These are phyloP conservation scores for Cadophora gregata DNA, from an alignment of 2,329 filamentous ascomycete species.

Conservation along the genomic window DNA sequence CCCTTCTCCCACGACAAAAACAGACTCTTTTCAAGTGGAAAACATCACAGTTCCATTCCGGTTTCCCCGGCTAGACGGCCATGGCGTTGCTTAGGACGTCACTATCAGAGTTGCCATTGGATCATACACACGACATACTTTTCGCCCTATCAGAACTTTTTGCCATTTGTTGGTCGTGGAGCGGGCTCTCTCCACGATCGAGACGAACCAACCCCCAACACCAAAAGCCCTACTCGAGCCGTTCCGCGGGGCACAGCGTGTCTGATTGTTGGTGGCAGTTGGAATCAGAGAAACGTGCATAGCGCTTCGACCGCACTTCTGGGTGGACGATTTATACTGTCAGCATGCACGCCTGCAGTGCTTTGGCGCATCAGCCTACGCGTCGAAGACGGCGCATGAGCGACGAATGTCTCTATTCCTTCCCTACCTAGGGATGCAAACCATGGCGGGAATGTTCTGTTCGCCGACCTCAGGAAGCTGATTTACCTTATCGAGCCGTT, in stretches of 20 bases:
- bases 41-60: neutral
- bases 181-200: conserved; percentile 5
- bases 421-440: too few species aligned
- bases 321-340: neutral
- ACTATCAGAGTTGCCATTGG: conserved; percentile 2
- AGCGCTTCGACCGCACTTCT: conserved; percentile 8
- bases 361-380: neutral
- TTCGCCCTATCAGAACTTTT: conserved; percentile 14
- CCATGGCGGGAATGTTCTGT: neutral
- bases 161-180: neutral
- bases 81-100: conserved; percentile 3
- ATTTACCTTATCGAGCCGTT: neutral
- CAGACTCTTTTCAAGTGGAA: neutral
- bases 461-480: neutral
- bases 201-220: neutral
- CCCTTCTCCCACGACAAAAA: neutral
- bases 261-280: neutral
- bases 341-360: conserved; percentile 7
- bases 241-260: conserved; percentile 14
- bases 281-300: conserved; percentile 3
- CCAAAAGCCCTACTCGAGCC: conserved; percentile 12
- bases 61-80: neutral
- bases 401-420: neutral
- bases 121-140: neutral
- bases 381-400: neutral